A percentile compares a stretch with the other conserved stretches of the same genome.
Conservation (phyloP, 371 early-diverging fungal species). For the Zancudomyces culisetae region DNA sequence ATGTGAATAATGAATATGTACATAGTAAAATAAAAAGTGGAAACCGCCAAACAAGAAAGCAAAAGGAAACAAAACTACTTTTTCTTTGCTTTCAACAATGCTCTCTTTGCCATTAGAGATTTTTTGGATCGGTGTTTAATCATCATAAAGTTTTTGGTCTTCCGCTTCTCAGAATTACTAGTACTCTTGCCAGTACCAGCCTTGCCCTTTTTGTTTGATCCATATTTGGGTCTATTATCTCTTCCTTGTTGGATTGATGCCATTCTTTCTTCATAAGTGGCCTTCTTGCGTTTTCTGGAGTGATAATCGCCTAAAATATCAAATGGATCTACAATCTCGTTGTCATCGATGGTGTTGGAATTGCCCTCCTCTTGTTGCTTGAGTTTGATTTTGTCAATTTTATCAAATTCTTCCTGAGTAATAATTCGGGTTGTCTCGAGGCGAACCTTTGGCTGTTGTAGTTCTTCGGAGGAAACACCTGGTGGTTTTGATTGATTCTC, state of each 20-base stretch:
- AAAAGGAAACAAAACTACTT: not conserved
- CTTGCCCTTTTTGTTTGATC: slow-evolving; percentile 56
- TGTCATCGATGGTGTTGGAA: slow-evolving; percentile 9
- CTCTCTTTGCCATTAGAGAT: too few relatives aligned
- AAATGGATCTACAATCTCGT: slow-evolving; percentile 36
- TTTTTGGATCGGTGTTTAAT: slow-evolving; percentile 88
- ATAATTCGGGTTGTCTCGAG: slow-evolving; percentile 41
- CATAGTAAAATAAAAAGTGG: not conserved
- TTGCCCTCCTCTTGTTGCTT: slow-evolving; percentile 21
- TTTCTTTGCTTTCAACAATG: too few relatives aligned
- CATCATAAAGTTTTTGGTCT: slow-evolving; percentile 89
- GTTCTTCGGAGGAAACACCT: slow-evolving; percentile 24
- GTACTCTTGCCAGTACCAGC: slow-evolving; percentile 56
- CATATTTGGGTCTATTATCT: slow-evolving; percentile 78
- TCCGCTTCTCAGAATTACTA: slow-evolving; percentile 80
- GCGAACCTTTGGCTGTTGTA: slow-evolving; percentile 4
- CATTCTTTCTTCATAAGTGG: slow-evolving; percentile 79
- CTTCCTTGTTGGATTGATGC: slow-evolving; percentile 69
- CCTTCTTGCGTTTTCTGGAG: slow-evolving; percentile 65
- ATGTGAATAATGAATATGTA: too few relatives aligned
- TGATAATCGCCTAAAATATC: slow-evolving; percentile 48
- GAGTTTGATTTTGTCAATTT: slow-evolving; percentile 49
- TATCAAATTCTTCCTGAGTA: slow-evolving; percentile 81
- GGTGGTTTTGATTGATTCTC: slow-evolving; percentile 17
- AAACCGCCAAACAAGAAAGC: not conserved